A percentile compares a stretch with the other conserved stretches of the same genome.
These are phyloP conservation scores for Hebeloma cylindrosporum DNA, from an alignment of 768 basidiomycete genomes.

Conservation along the genomic window DNA sequence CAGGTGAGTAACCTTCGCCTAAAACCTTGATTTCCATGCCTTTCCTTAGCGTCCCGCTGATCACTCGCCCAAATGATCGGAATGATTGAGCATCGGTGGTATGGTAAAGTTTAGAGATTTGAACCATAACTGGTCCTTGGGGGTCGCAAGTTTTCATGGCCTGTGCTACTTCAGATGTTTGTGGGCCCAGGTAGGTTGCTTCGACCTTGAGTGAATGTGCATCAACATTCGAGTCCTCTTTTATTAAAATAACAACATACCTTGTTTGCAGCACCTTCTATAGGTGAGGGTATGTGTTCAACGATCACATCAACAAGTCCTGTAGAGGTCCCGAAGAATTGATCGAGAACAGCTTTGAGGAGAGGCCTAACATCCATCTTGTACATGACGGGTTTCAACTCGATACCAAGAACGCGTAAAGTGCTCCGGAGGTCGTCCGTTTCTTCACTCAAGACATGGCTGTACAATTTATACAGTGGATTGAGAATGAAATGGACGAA, in stretches of 20 bases:
- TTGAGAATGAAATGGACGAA: slow-evolving; percentile 97
- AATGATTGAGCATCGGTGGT: slow-evolving; percentile 97
- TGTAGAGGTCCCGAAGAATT: slow-evolving; percentile 91
- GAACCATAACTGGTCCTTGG: slow-evolving; percentile 88
- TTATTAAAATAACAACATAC: slow-evolving; percentile 32
- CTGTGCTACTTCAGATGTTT: slow-evolving; percentile 73
- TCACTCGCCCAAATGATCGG: slow-evolving; percentile 91
- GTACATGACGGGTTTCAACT: slow-evolving; percentile 89
- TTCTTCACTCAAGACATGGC: slow-evolving; percentile 91
- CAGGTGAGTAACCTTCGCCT: slow-evolving; percentile 97
- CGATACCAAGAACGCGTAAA: slow-evolving; percentile 72
- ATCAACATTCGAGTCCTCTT: not conserved
- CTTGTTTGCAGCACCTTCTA: slow-evolving; percentile 58
- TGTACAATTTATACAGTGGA: slow-evolving; percentile 96
- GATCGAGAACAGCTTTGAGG: slow-evolving; percentile 88
- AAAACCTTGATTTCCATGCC: slow-evolving; percentile 92
- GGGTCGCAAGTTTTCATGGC: slow-evolving; percentile 84
- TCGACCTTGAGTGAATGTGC: slow-evolving; percentile 53
- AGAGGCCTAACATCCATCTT: slow-evolving; percentile 98
- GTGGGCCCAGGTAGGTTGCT: slow-evolving; percentile 85
- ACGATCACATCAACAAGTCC: slow-evolving; percentile 93
- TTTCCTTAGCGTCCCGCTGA: slow-evolving; percentile 86
- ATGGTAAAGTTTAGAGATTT: slow-evolving; percentile 92
- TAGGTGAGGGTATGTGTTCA: slow-evolving; percentile 85
- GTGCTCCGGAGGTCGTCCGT: slow-evolving; percentile 85